These are phyloP conservation scores for Claviceps paspali DNA, from an alignment of 2,329 filamentous ascomycete species.

Conservation along the genomic window DNA sequence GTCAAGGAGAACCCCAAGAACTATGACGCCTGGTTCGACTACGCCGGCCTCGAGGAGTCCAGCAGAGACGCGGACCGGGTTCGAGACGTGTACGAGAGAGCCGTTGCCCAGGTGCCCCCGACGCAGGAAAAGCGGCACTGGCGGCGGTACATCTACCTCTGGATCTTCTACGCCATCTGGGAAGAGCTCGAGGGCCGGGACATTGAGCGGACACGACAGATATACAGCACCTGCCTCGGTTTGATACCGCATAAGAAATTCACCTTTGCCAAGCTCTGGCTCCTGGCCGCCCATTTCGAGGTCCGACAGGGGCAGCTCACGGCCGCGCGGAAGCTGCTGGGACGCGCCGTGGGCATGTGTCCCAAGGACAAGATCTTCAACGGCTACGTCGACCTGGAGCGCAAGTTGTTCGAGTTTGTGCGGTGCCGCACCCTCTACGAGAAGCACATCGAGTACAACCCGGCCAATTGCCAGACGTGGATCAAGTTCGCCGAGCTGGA, in stretches of 20 bases:
- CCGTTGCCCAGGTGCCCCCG: constrained; percentile 87
- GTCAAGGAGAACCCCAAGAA: constrained; percentile 90
- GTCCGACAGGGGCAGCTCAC: constrained; percentile 72
- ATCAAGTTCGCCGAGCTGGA: constrained; percentile 93
- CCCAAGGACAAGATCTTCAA: constrained; percentile 93
- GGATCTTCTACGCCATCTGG: constrained; percentile 94
- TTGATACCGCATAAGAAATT: constrained; percentile 92
- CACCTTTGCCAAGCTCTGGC: constrained; percentile 93
- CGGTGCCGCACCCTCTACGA: constrained; percentile 84
- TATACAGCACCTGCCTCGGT: constrained; percentile 78
- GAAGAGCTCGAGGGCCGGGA: constrained; percentile 82
- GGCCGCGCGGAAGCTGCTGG: constrained; percentile 73
- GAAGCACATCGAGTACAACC: constrained; percentile 87
- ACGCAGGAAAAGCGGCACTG: constrained; percentile 95
- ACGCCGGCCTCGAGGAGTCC: constrained; percentile 76
- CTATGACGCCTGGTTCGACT: constrained; percentile 96
- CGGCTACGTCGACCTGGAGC: constrained; percentile 84
- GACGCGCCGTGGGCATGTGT: constrained; percentile 81
- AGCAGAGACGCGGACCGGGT: constrained; percentile 70
- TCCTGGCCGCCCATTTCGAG: constrained; percentile 86
- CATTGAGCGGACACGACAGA: constrained; percentile 62
- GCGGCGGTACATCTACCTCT: constrained; percentile 93
- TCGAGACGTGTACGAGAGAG: constrained; percentile 85
- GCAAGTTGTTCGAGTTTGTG: constrained; percentile 85
- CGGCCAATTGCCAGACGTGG: constrained; percentile 84